Conservation (phyloP, 225 moss, liverwort and hornwort genomes). For the Pseudisothecium myosuroides region DNA sequence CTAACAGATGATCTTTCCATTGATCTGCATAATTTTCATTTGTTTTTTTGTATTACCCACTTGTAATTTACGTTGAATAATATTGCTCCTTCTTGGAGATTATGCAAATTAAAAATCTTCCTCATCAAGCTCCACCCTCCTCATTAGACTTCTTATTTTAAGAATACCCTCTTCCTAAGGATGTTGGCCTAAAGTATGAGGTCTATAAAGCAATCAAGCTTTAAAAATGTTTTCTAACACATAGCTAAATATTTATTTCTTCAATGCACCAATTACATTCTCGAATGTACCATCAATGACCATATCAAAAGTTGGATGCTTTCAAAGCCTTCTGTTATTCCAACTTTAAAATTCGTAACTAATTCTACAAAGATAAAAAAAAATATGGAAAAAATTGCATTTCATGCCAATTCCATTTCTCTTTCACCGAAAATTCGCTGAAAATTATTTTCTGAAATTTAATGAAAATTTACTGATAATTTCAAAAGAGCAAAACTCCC, state of each 20-base stretch:
- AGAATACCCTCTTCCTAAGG: neutral
- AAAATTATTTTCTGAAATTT: neutral
- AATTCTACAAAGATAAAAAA: neutral
- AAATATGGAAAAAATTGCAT: neutral
- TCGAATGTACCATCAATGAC: too few relatives aligned
- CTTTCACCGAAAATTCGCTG: neutral
- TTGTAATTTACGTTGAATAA: neutral
- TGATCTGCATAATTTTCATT: neutral
- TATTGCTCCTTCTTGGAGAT: fast-evolving
- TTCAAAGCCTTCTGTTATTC: fast-evolving
- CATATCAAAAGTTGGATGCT: neutral
- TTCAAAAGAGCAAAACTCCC: neutral
- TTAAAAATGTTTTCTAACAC: fast-evolving
- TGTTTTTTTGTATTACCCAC: neutral
- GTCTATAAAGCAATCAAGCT: fast-evolving
- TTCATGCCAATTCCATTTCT: neutral
- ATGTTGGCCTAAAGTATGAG: fast-evolving
- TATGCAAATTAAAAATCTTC: neutral
- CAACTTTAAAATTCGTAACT: neutral
- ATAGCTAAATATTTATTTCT: neutral
- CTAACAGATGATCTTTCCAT: neutral
- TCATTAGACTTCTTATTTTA: neutral
- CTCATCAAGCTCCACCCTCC: fast-evolving
- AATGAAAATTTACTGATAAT: too few relatives aligned
- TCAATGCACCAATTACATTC: neutral